Evolutionary conservation across 2,329 filamentous ascomycete genomes (phyloP).

Genomic region (Ceratocystis albifundus): DNA sequence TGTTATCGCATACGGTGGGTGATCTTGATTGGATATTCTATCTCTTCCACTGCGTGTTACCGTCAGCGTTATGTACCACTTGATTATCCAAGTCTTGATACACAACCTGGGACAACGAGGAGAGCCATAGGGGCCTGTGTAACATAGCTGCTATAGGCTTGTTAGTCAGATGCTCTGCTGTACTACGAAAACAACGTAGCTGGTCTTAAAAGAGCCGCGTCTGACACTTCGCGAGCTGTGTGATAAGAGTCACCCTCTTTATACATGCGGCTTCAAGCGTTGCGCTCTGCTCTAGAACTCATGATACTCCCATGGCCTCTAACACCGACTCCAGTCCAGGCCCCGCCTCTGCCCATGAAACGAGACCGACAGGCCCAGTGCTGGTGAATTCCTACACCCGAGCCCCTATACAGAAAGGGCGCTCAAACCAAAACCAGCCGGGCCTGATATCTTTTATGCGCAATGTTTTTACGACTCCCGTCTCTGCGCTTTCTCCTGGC

Average conservation of each 20-base stretch:
- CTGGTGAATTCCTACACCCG: constrained; percentile 18
- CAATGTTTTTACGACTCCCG: background rate
- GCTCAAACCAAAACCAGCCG: background rate
- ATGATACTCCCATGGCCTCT: background rate
- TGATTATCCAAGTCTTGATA: background rate
- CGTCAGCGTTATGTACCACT: background rate
- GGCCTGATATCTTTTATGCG: constrained; percentile 2
- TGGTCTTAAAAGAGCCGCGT: background rate
- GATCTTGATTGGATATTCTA: background rate
- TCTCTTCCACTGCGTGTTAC: background rate
- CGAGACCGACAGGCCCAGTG: background rate
- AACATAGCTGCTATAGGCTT: background rate
- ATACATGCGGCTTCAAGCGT: background rate
- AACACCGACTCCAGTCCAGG: background rate
- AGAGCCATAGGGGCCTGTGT: background rate
- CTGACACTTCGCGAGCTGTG: background rate
- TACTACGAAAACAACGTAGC: background rate
- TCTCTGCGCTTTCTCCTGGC: background rate
- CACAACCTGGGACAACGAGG: background rate
- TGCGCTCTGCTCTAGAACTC: background rate
- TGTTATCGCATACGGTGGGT: background rate
- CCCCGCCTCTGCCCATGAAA: background rate
- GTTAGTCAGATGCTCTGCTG: background rate
- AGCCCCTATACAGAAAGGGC: constrained; percentile 23
- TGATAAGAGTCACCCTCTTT: background rate